These are phyloP conservation scores for Trichoderma guizhouense DNA, from an alignment of 2,329 filamentous ascomycete species.

Conservation along the genomic window DNA sequence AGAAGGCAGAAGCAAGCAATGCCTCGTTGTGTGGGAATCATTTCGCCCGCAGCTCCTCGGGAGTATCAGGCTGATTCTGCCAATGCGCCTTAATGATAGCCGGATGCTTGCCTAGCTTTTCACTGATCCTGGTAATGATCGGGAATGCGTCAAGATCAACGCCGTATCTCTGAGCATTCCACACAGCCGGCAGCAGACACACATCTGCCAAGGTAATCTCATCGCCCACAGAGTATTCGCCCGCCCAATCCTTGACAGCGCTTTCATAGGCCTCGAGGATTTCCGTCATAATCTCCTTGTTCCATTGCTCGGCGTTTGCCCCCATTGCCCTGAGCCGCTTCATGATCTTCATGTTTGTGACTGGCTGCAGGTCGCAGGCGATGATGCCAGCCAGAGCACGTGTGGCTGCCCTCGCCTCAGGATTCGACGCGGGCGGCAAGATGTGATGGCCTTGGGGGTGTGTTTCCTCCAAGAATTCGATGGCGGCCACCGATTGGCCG, in stretches of 20 bases:
- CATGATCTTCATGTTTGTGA: constrained; percentile 55
- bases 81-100: constrained; percentile 53
- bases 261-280: constrained; percentile 57
- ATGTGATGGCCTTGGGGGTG: constrained; percentile 40
- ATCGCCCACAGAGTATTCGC: constrained; percentile 55
- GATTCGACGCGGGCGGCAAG: constrained; percentile 47
- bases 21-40: background rate
- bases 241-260: constrained; percentile 37
- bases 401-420: constrained; percentile 45
- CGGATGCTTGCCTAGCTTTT: constrained; percentile 44
- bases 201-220: constrained; percentile 56
- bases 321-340: constrained; percentile 45
- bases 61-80: constrained; percentile 50
- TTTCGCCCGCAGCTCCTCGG: constrained; percentile 29
- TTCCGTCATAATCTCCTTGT: constrained; percentile 46
- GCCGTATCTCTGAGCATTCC: constrained; percentile 53
- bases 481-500: constrained; percentile 55
- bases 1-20: background rate
- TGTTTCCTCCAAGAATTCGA: constrained; percentile 60
- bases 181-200: constrained; percentile 55
- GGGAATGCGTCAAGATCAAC: constrained; percentile 51
- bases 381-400: constrained; percentile 55
- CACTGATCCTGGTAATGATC: constrained; percentile 43
- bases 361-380: constrained; percentile 55
- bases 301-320: constrained; percentile 47